phyloP scores from a whole-genome alignment of 495 filamentous ascomycete species.

The Neurospora cerealis region DNA sequence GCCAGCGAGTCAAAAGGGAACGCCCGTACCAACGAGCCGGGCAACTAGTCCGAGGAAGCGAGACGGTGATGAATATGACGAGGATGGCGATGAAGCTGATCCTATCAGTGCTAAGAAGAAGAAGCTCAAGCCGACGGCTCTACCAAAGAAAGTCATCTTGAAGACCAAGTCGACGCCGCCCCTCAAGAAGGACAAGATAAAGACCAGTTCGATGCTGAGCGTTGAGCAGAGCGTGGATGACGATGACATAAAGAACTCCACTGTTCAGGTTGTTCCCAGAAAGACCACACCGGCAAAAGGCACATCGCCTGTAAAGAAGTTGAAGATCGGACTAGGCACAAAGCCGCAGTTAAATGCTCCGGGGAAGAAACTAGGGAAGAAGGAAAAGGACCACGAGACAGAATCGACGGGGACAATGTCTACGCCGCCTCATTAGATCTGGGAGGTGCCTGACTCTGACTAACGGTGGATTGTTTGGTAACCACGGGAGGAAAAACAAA shows the following conservation, averaged over 20 bases:
- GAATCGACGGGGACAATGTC: constrained; percentile 42
- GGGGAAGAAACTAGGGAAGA: constrained; percentile 28
- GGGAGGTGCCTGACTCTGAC: neutral
- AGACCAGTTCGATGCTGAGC: constrained; percentile 26
- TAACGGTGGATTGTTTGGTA: neutral
- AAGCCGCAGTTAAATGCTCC: constrained; percentile 30
- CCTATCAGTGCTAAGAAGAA: constrained; percentile 43
- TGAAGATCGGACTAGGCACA: constrained; percentile 25
- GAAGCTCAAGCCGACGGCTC: constrained; percentile 27
- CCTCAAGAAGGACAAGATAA: constrained; percentile 38
- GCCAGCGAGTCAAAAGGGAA: constrained; percentile 47
- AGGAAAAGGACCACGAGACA: constrained; percentile 35
- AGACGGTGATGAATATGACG: constrained; percentile 37
- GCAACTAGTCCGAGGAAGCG: constrained; percentile 41
- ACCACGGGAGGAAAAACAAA: neutral
- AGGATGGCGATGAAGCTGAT: constrained; percentile 41
- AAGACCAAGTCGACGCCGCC: constrained; percentile 32
- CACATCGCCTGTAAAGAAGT: constrained; percentile 35
- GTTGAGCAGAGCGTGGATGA: constrained; percentile 33
- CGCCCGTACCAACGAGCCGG: constrained; percentile 43
- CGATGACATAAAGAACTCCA: constrained; percentile 26
- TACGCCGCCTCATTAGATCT: constrained; percentile 28
- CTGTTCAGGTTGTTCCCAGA: constrained; percentile 35
- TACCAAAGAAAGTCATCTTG: constrained; percentile 37
- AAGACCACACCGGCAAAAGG: constrained; percentile 29